Evolutionary conservation across 345 rosid genomes (phyloP).

Genomic region (Gossypium bickii): DNA sequence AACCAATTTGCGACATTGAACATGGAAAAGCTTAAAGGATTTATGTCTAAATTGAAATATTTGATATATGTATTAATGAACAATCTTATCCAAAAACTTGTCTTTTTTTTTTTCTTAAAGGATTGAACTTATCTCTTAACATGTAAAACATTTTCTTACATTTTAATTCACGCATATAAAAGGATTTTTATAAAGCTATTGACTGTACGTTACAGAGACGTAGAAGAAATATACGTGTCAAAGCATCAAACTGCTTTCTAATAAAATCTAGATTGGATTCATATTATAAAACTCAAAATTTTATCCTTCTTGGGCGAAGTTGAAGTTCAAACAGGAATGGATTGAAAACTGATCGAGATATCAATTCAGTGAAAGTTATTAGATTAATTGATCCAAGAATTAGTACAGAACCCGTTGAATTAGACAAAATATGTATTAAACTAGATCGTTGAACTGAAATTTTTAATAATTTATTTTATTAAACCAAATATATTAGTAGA

Average conservation of each 20-base stretch:
- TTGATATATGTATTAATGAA: no score
- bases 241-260: not conserved
- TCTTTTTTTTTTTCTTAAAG: not conserved
- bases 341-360: rapidly evolving
- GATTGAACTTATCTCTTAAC: not conserved
- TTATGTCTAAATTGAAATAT: no score
- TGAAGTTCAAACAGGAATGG: no score
- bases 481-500: no score
- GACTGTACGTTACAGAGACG: not conserved
- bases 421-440: no score
- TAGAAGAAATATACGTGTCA: not conserved
- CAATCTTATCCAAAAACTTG: not conserved
- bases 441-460: rapidly evolving
- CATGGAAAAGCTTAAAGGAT: no score
- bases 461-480: no score
- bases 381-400: rapidly evolving
- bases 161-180: not conserved
- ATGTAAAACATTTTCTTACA: no score
- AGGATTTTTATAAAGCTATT: not conserved
- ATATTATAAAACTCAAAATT: not conserved
- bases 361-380: no score
- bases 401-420: rapidly evolving
- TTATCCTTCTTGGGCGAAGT: no score
- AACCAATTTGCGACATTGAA: no score
- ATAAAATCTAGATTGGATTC: not conserved